phyloP scores from a whole-genome alignment of 768 basidiomycete genomes.

The Tricholoma hemisulphureum region DNA sequence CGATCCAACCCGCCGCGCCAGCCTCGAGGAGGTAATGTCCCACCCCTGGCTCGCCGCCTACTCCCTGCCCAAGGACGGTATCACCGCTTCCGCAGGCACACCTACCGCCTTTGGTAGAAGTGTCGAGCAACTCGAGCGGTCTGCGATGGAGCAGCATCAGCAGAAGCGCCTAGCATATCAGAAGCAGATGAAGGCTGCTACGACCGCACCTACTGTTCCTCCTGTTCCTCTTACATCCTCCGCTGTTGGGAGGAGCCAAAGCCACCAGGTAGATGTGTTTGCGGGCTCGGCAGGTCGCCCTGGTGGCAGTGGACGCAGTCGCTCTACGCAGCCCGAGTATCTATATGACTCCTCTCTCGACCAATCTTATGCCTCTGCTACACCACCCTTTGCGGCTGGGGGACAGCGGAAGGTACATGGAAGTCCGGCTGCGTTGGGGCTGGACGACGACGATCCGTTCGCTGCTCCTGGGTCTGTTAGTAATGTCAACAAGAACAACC shows the following conservation, averaged over 20 bases:
- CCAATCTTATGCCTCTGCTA: conserved; percentile 39
- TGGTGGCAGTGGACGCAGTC: conserved; percentile 42
- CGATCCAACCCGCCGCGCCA: conserved; percentile 78
- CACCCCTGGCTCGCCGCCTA: conserved; percentile 85
- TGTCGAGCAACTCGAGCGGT: conserved; percentile 75
- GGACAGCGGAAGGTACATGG: conserved; percentile 26
- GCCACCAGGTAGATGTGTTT: conserved; percentile 52
- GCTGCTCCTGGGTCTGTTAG: conserved; percentile 39
- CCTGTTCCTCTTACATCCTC: conserved; percentile 2
- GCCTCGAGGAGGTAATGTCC: conserved; percentile 74
- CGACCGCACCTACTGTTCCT: conserved; percentile 26
- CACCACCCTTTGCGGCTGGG: conserved; percentile 20
- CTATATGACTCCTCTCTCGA: conserved; percentile 73
- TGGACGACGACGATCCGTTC: conserved; percentile 71
- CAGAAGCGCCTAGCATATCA: conserved; percentile 81
- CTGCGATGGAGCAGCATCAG: conserved; percentile 83
- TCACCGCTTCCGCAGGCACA: conserved; percentile 22
- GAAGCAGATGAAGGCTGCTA: conserved; percentile 67
- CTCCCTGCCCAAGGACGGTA: conserved; percentile 31
- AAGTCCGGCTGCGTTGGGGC: conserved; percentile 32
- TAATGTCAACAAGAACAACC: background rate
- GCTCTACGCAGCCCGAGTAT: conserved; percentile 68
- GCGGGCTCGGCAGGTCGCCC: conserved; percentile 32
- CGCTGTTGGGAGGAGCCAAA: conserved; percentile 45
- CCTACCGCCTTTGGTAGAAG: conserved; percentile 57